Percentiles rank a stretch among this genome's conserved stretches.
Evolutionary conservation across 768 basidiomycete species (phyloP).

Genomic region (Inosperma sp.): DNA sequence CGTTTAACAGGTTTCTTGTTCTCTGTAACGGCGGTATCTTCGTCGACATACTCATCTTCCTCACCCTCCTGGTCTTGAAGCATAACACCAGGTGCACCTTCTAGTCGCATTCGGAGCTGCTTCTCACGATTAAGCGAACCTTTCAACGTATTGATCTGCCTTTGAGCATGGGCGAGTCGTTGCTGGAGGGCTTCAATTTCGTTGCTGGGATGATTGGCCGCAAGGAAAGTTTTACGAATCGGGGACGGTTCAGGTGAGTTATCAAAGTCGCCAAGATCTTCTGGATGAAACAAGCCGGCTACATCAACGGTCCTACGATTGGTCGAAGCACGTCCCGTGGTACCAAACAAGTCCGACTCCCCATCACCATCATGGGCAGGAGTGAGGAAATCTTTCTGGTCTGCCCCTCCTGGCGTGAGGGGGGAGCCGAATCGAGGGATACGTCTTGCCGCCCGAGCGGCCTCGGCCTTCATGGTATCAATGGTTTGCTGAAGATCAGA

Average conservation of each 20-base stretch:
- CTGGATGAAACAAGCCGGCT: slow-evolving; percentile 36
- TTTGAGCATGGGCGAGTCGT: slow-evolving; percentile 78
- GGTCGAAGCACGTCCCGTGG: slow-evolving; percentile 57
- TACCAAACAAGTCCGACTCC: slow-evolving; percentile 66
- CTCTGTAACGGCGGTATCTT: slow-evolving; percentile 38
- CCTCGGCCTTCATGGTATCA: slow-evolving; percentile 71
- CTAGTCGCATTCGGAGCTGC: slow-evolving; percentile 55
- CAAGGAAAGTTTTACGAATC: slow-evolving; percentile 50
- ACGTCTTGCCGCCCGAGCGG: slow-evolving; percentile 56
- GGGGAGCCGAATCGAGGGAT: slow-evolving; percentile 69
- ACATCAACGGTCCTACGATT: slow-evolving; percentile 52
- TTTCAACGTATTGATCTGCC: slow-evolving; percentile 80
- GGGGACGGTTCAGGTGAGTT: slow-evolving; percentile 63
- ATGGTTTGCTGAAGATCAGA: slow-evolving; percentile 81
- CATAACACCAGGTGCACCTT: slow-evolving; percentile 30
- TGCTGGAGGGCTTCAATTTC: slow-evolving; percentile 81
- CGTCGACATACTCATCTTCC: slow-evolving; percentile 48
- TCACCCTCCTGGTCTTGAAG: slow-evolving; percentile 37
- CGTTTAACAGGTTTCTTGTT: slow-evolving; percentile 32
- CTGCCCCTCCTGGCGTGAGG: slow-evolving; percentile 57
- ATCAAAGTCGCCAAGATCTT: slow-evolving; percentile 42
- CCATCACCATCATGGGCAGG: slow-evolving; percentile 51
- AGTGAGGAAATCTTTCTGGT: slow-evolving; percentile 46
- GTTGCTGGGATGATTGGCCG: slow-evolving; percentile 69
- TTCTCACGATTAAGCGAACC: slow-evolving; percentile 79